Conservation (phyloP, 1,284 basidiomycete species). For the Bjerkandera adusta region DNA sequence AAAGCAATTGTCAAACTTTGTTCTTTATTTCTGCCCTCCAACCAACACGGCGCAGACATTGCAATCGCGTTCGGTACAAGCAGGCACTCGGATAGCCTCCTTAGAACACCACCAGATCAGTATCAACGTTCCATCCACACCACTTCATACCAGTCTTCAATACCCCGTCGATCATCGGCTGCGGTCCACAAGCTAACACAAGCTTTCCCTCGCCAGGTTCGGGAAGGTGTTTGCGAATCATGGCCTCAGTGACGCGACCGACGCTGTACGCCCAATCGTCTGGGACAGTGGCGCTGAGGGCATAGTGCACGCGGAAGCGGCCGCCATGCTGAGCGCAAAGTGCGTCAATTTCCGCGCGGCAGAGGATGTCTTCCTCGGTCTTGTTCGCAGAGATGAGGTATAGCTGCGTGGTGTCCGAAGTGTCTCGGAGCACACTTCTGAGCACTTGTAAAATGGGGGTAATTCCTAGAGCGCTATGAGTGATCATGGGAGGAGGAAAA, state of each 20-base stretch:
- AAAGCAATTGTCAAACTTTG: no score
- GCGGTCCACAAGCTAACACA: conserved; percentile 55
- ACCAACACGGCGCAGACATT: not conserved
- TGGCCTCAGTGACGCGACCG: conserved; percentile 42
- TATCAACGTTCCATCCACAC: conserved; percentile 30
- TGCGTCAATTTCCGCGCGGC: conserved; percentile 47
- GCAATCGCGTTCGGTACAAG: not conserved
- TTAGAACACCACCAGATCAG: conserved; percentile 28
- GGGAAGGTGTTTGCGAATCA: conserved; percentile 43
- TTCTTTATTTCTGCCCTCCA: no score
- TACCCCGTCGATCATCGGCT: conserved; percentile 35
- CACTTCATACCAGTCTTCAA: conserved; percentile 25
- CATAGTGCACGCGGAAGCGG: conserved; percentile 48
- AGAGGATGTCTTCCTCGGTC: conserved; percentile 52
- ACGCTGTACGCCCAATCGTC: conserved; percentile 39
- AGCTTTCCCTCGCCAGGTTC: conserved; percentile 36
- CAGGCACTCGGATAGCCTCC: not conserved
- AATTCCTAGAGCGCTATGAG: conserved; percentile 37
- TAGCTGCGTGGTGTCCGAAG: conserved; percentile 38
- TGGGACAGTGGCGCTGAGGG: conserved; percentile 34
- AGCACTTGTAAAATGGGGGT: conserved; percentile 61
- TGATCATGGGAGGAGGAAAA: not conserved
- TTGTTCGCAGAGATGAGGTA: conserved; percentile 56
- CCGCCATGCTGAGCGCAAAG: conserved; percentile 33
- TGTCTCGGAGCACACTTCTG: conserved; percentile 46